A percentile compares a stretch with the other conserved stretches of the same genome.
Conservation (phyloP, 192 early-diverging fungal species). For the Coemansia sp. region DNA sequence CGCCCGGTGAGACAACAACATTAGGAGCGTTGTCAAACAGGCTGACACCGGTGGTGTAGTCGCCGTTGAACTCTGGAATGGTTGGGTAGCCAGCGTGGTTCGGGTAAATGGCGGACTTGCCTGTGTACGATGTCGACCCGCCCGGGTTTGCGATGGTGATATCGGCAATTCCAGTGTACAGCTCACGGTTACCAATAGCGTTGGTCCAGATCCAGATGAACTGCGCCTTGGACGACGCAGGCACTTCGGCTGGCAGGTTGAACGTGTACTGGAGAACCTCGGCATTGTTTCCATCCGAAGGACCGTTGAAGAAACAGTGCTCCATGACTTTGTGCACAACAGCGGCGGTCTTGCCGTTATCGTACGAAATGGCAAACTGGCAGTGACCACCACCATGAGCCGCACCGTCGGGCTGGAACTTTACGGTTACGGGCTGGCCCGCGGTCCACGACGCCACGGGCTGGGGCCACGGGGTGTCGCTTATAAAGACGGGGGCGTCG, state of each 20-base stretch:
- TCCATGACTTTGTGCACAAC: slow-evolving; percentile 55
- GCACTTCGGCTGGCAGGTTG: slow-evolving; percentile 54
- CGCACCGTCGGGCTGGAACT: slow-evolving; percentile 32
- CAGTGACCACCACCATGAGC: slow-evolving; percentile 58
- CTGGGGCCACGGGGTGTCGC: neutral
- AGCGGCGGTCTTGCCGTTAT: slow-evolving; percentile 46
- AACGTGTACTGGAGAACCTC: neutral
- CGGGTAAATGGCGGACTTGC: slow-evolving; percentile 20
- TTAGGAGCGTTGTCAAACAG: too few relatives aligned
- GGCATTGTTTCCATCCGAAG: slow-evolving; percentile 17
- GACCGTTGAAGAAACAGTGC: slow-evolving; percentile 31
- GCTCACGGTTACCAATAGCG: slow-evolving; percentile 58
- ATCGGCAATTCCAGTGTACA: slow-evolving; percentile 35
- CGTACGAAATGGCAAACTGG: slow-evolving; percentile 58
- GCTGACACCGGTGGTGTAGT: too few relatives aligned
- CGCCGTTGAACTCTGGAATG: slow-evolving; percentile 44
- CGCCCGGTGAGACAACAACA: too few relatives aligned
- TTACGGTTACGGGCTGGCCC: slow-evolving; percentile 31
- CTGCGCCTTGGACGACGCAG: slow-evolving; percentile 50
- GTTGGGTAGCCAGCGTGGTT: slow-evolving; percentile 41
- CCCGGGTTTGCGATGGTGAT: slow-evolving; percentile 16
- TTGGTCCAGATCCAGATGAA: slow-evolving; percentile 66
- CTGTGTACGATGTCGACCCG: slow-evolving; percentile 24
- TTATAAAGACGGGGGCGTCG: neutral
- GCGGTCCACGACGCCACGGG: slow-evolving; percentile 38